Percentiles rank a stretch among this genome's conserved stretches.
Evolutionary conservation across 768 basidiomycete species (phyloP).

Genomic region (Porpolomopsis calyptriformis): DNA sequence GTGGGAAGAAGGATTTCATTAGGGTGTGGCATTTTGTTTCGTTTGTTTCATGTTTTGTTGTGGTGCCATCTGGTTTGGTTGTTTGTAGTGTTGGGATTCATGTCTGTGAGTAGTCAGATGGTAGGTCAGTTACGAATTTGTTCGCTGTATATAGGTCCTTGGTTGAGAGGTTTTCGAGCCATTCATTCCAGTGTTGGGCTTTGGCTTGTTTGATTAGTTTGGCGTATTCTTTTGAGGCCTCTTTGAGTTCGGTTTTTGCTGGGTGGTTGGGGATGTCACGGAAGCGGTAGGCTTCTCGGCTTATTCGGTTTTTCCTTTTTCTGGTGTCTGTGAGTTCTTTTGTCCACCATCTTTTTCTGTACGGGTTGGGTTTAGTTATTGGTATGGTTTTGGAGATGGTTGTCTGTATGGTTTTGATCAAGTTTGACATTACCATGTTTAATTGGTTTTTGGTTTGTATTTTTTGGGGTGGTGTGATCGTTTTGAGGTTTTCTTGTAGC

Average conservation of each 20-base stretch:
- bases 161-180: conserved; percentile 7
- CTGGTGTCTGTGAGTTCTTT: neutral
- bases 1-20: conserved; percentile 16
- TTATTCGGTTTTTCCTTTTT: neutral
- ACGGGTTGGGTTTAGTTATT: conserved; percentile 1
- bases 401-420: neutral
- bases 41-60: conserved; percentile 3
- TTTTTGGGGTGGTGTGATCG: neutral
- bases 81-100: conserved; percentile 9
- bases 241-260: conserved; percentile 8
- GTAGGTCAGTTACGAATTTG: conserved; percentile 2
- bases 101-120: conserved; percentile 2
- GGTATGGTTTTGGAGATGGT: neutral
- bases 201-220: conserved; percentile 6
- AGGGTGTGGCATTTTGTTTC: conserved; percentile 7
- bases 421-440: neutral
- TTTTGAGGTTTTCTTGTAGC: neutral
- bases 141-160: conserved; percentile 11
- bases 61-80: neutral
- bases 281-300: neutral
- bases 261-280: neutral
- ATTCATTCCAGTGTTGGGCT: conserved; percentile 10
- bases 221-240: conserved; percentile 6
- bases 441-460: neutral
- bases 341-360: conserved; percentile 4